Evolutionary conservation across 805 yeast species (phyloP).

Genomic region (Kluyveromyces nonfermentans): DNA sequence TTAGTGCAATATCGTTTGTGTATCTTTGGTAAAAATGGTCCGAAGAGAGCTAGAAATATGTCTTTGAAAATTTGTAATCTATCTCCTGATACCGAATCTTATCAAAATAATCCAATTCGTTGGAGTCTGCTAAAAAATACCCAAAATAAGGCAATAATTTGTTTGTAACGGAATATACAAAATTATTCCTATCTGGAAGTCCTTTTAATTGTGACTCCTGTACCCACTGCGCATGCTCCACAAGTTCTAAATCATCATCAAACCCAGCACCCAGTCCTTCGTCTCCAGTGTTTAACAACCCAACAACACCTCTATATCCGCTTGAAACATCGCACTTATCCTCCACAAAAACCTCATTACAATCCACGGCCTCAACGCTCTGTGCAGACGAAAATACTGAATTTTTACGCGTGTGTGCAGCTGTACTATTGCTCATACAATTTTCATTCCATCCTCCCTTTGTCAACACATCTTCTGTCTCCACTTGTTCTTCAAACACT

Average conservation of each 20-base stretch:
- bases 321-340: background rate
- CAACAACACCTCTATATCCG: background rate
- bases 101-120: constrained; percentile 23
- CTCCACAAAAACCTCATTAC: background rate
- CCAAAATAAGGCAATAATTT: constrained; percentile 20
- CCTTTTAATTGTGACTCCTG: background rate
- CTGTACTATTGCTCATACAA: background rate
- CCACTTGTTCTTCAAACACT: background rate
- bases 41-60: constrained; percentile 13
- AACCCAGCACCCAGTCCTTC: background rate
- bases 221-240: background rate
- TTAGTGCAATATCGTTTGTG: background rate
- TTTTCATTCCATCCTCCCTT: background rate
- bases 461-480: background rate
- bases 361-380: background rate
- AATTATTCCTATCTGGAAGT: constrained; percentile 4
- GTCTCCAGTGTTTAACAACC: background rate
- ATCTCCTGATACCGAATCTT: constrained; percentile 29
- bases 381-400: constrained; percentile 2
- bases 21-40: background rate
- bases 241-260: background rate
- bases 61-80: constrained; percentile 25
- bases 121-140: constrained; percentile 13
- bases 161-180: constrained; percentile 11
- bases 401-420: constrained; percentile 1